phyloP scores from a whole-genome alignment of 129 eudicot species.

The Artemisia tridentata region DNA sequence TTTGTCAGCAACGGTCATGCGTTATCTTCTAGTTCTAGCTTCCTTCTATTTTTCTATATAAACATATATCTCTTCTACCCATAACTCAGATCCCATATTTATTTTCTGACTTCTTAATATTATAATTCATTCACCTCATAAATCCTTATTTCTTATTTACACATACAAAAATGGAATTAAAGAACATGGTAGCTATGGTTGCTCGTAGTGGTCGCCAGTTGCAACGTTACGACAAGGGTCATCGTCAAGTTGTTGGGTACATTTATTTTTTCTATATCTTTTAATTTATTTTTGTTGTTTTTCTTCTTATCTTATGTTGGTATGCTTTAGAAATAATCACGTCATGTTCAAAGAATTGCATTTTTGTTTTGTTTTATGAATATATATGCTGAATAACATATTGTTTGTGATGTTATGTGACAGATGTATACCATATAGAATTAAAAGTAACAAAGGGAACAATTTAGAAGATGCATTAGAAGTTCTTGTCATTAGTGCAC shows the following conservation, averaged over 20 bases:
- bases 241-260: constrained; percentile 82
- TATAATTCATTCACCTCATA: neutral
- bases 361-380: neutral
- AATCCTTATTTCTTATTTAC: neutral
- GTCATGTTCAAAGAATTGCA: too few species aligned
- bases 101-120: neutral
- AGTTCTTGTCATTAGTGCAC: constrained; percentile 76
- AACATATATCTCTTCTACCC: neutral
- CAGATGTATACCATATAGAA: constrained; percentile 90
- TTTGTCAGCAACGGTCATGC: neutral
- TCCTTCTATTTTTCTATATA: constrained; percentile 3
- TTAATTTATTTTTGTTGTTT: neutral
- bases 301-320: too few species aligned
- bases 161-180: constrained; percentile 38
- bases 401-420: neutral
- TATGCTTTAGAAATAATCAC: too few species aligned
- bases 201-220: constrained; percentile 74
- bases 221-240: constrained; percentile 72
- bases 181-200: constrained; percentile 58
- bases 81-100: neutral
- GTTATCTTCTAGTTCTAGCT: neutral
- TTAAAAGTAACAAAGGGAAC: constrained; percentile 31
- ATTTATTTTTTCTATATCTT: constrained; percentile 8
- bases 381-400: neutral
- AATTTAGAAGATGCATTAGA: constrained; percentile 57